Conservation (phyloP, 2,329 filamentous ascomycete genomes). For the Epichloe baconii region DNA sequence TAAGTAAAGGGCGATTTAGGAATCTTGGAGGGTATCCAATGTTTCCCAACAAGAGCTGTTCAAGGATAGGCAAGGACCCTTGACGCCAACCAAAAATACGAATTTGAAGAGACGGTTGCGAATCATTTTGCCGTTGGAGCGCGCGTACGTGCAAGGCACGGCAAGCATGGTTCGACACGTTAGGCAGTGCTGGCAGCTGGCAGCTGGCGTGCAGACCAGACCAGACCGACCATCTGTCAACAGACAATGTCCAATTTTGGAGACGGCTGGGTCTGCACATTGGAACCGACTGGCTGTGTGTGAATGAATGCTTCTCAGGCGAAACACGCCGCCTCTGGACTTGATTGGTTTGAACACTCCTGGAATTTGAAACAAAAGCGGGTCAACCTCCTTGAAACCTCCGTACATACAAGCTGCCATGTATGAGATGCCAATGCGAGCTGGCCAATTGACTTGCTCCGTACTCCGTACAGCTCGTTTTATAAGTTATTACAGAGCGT, state of each 20-base stretch:
- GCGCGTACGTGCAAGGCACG: neutral
- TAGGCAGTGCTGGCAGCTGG: neutral
- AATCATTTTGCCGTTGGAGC: neutral
- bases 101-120: neutral
- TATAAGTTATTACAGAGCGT: too few species aligned
- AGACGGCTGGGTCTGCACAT: too few species aligned
- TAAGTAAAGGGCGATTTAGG: neutral
- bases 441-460: neutral
- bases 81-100: neutral
- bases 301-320: neutral
- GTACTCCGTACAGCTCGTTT: too few species aligned
- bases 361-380: constrained; percentile 1
- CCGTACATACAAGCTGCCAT: too few species aligned
- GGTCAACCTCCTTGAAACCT: neutral
- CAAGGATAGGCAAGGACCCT: neutral
- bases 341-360: neutral
- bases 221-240: too few species aligned
- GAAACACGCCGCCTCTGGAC: neutral
- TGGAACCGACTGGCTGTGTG: neutral
- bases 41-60: neutral
- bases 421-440: neutral
- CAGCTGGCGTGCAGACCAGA: too few species aligned
- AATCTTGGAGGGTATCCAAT: neutral
- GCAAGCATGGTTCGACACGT: too few species aligned
- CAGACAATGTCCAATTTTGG: too few species aligned